A percentile compares a stretch with the other conserved stretches of the same genome.
phyloP scores from a whole-genome alignment of 2,329 filamentous ascomycete species.

The Fusarium duplospermum region DNA sequence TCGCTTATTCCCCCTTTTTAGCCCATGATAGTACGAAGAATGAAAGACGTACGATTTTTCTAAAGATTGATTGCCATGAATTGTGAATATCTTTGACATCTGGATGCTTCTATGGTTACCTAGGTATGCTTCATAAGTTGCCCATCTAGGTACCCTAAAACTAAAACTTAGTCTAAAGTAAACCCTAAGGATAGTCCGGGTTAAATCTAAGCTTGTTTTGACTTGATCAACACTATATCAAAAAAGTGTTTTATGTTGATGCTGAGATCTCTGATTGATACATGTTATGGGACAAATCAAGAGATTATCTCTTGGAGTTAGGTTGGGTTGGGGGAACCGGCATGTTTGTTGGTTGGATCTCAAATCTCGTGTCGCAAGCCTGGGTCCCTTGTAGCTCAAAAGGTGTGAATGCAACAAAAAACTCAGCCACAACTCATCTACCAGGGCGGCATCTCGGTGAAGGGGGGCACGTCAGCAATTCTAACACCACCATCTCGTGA shows the following conservation, averaged over 20 bases:
- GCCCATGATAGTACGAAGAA: conserved; percentile 37
- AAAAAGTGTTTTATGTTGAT: neutral
- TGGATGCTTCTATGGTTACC: too few relatives aligned
- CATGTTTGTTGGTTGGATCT: neutral
- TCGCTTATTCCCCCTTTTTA: conserved; percentile 28
- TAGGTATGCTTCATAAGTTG: neutral
- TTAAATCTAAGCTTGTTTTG: neutral
- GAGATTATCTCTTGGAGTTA: neutral
- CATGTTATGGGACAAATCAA: neutral
- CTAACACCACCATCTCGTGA: conserved; percentile 14
- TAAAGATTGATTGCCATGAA: neutral
- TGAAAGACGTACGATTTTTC: conserved; percentile 25
- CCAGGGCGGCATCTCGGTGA: neutral
- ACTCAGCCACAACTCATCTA: neutral
- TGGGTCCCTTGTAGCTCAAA: neutral
- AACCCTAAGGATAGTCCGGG: neutral
- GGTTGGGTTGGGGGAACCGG: neutral
- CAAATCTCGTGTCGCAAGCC: neutral
- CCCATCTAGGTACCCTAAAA: neutral
- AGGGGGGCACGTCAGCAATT: neutral
- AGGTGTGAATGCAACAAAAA: neutral
- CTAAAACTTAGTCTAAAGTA: neutral
- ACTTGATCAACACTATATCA: neutral
- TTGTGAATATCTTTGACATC: neutral
- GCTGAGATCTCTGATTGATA: neutral